Base-by-base conservation (phyloP, 2,329 filamentous ascomycete species). In the Podosphaera aphanis region DNA sequence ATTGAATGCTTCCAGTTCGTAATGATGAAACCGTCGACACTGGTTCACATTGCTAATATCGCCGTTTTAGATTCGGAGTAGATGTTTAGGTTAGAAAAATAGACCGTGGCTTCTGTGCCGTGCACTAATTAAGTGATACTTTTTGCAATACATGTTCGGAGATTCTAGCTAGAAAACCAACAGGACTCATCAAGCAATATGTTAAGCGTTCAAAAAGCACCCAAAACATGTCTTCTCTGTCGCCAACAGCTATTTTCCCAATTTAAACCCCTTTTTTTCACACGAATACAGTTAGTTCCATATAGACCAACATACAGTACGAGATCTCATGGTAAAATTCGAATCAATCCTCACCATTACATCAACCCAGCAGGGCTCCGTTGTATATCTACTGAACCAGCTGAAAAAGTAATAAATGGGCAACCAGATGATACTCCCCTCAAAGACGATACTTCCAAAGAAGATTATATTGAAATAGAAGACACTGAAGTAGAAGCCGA, bases 401-500 rank as follows among this genome's bases (percentile, higher is more conserved):
- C 11, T 1, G 13, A 33, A 4, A 33, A n/a, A n/a, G 29, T 13
- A 13, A n/a, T n/a, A 33, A 3, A 33, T 7, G 13, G 13, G 29
- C 29, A 7, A 33, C 29, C 8, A 33, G 29, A 33, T 33, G 29
- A 13, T 33, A 33, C 15, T n/a, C 13, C 29, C 13, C 4, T 25
- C 23, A 8, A 8, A 25, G 23, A 33, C 13, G 29, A 33, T 33
- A 33, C 15, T n/a, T 33, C 29, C 13, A n/a, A 33, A 13, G 15
- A 33, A 4, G 15, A 33, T 33, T 11, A 13, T 11, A 13, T n/a
- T 13, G 29, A 33, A 33, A 33, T n/a, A 33, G 29, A 33, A 13
- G 15, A 33, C 4, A 3, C 39, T 11, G 13, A 4, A 5, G 51
- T 49, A 43, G 65, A 71, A 4, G 64, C 73, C 46, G 79, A 83